phyloP scores from a whole-genome alignment of 108 stramenopile species.

The Discostella stelligeroides region DNA sequence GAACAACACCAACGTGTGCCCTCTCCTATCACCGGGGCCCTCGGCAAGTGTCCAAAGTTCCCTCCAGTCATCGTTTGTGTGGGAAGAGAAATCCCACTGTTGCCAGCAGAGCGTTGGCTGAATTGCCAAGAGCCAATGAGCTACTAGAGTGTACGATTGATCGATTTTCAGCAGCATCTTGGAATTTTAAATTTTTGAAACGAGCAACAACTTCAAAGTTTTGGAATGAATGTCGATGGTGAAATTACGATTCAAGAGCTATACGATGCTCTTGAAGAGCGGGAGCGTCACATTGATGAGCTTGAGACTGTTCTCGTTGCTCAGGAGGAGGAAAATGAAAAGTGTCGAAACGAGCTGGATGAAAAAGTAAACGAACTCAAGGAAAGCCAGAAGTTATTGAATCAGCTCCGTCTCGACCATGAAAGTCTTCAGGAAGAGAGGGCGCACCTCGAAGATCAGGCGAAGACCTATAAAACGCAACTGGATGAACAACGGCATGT shows the following conservation, averaged over 20 bases:
- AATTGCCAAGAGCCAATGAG: not conserved
- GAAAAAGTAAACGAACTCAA: slow-evolving; percentile 8
- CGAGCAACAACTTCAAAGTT: not conserved
- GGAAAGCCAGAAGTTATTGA: slow-evolving; percentile 27
- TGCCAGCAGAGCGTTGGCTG: slow-evolving; percentile 34
- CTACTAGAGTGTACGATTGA: not conserved
- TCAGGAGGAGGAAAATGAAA: slow-evolving; percentile 34
- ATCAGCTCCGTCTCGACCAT: slow-evolving; percentile 36
- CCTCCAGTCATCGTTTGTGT: slow-evolving; percentile 46
- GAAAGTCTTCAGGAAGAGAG: slow-evolving; percentile 26
- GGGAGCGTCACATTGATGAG: slow-evolving; percentile 31
- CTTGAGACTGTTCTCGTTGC: slow-evolving; percentile 27
- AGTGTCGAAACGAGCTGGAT: slow-evolving; percentile 30
- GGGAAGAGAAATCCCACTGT: slow-evolving; percentile 45
- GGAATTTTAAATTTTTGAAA: slow-evolving; percentile 7
- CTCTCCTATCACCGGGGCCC: slow-evolving; percentile 49
- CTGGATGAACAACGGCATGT: slow-evolving; percentile 30
- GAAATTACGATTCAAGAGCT: slow-evolving; percentile 12
- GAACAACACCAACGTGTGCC: slow-evolving; percentile 54
- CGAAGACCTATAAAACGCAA: slow-evolving; percentile 25
- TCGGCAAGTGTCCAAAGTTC: slow-evolving; percentile 39
- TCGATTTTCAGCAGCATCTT: not conserved
- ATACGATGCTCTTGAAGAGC: slow-evolving; percentile 39
- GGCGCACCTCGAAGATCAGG: slow-evolving; percentile 26
- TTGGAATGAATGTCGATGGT: not conserved